These are phyloP conservation scores for Allium sativum DNA, from an alignment of 106 monocot species.

Conservation along the genomic window DNA sequence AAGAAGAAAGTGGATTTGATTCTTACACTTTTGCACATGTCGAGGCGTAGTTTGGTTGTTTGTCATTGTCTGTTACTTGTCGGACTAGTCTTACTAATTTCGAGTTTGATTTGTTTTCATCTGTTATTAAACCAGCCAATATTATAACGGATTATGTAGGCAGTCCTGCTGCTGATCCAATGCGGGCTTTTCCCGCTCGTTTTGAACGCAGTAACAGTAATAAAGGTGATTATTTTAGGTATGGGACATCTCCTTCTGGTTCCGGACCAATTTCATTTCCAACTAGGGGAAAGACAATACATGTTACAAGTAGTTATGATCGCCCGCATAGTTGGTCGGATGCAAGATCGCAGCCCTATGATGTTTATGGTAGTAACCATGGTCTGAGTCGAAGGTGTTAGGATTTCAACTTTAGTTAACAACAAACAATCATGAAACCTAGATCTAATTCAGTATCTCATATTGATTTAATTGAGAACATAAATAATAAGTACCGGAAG, in stretches of 20 bases:
- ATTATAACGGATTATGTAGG: conserved; percentile 89
- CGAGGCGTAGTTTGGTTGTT: conserved; percentile 66
- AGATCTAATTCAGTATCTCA: no score
- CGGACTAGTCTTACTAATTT: conserved; percentile 47
- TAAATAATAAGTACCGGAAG: no score
- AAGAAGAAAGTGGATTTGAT: conserved; percentile 43
- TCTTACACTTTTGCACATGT: conserved; percentile 44
- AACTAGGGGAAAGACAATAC: conserved; percentile 5
- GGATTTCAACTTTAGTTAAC: no score
- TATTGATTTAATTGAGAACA: no score
- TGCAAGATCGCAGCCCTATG: conserved; percentile 5
- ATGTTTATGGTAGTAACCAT: conserved; percentile 11
- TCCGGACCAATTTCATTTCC: conserved; percentile 24
- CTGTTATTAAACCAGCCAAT: conserved; percentile 47
- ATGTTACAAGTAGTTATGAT: conserved; percentile 5
- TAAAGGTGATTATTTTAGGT: no score
- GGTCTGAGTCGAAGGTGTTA: conserved; percentile 12
- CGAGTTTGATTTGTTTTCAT: conserved; percentile 36
- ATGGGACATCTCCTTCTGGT: conserved; percentile 19
- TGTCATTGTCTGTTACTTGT: conserved; percentile 55
- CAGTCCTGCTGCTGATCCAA: conserved; percentile 79
- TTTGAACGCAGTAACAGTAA: no score
- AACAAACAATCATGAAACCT: no score
- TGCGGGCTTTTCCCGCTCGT: conserved; percentile 46
- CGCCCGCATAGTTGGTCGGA: conserved; percentile 79